These are phyloP conservation scores for Claviceps pazoutovae DNA, from an alignment of 2,329 filamentous ascomycete species.

Conservation along the genomic window DNA sequence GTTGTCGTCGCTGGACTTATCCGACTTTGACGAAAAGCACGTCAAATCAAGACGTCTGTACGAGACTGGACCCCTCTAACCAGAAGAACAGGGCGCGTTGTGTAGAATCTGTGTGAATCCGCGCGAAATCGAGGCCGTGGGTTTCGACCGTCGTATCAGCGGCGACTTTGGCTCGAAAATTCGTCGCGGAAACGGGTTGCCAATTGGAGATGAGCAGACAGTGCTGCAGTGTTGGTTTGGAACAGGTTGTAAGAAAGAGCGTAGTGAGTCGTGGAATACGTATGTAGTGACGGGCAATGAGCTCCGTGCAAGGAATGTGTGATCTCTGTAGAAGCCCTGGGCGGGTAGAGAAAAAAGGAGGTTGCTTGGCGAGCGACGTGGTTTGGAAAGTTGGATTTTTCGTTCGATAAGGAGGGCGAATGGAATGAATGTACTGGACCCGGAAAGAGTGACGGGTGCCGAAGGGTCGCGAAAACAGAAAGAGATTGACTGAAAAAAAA, in stretches of 20 bases:
- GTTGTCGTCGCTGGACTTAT: background rate
- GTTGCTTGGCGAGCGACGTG: slow-evolving; percentile 6
- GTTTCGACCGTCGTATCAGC: background rate
- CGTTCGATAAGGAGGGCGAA: slow-evolving; percentile 12
- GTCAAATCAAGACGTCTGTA: background rate
- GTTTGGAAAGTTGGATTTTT: slow-evolving; percentile 5
- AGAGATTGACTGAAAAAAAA: slow-evolving; percentile 35
- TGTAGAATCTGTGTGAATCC: background rate
- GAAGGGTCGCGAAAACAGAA: slow-evolving; percentile 6
- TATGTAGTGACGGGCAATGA: background rate
- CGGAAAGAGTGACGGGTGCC: slow-evolving; percentile 40
- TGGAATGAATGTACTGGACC: slow-evolving; percentile 30
- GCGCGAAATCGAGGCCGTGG: background rate
- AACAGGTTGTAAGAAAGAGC: background rate
- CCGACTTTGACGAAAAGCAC: background rate
- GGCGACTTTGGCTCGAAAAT: background rate
- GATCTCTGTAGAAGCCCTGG: background rate
- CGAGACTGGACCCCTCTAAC: background rate
- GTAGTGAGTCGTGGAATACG: slow-evolving; percentile 4
- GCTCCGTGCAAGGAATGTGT: slow-evolving; percentile 8
- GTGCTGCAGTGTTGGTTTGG: background rate
- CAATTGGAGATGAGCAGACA: background rate
- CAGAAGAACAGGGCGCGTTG: background rate
- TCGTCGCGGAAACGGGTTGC: background rate
- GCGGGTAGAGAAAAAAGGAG: slow-evolving; percentile 6